Evolutionary conservation across 2,329 filamentous ascomycete species (phyloP).

Genomic region (Colletotrichum sp.): DNA sequence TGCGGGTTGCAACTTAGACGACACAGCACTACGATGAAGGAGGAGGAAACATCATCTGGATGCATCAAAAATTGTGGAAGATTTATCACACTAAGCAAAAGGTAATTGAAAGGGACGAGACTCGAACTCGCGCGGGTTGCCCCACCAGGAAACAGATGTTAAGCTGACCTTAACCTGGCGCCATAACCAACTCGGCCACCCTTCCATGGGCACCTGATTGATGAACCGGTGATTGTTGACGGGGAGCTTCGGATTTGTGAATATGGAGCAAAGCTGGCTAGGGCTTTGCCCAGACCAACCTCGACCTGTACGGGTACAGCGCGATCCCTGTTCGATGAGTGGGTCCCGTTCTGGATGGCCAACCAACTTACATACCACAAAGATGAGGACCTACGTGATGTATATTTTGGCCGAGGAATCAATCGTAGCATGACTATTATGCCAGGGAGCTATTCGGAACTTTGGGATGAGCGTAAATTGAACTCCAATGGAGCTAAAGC

Average conservation of each 20-base stretch:
- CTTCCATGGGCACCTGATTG: background rate
- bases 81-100: background rate
- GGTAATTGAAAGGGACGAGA: background rate
- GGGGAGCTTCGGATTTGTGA: rapidly evolving
- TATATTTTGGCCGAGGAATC: no score
- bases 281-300: background rate
- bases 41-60: background rate
- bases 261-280: background rate
- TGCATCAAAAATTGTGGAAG: background rate
- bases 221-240: background rate
- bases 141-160: background rate
- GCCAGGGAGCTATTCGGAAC: no score
- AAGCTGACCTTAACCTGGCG: conserved; percentile 1
- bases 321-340: no score
- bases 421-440: no score
- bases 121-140: background rate
- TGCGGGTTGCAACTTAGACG: background rate
- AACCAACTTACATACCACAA: background rate
- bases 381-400: no score
- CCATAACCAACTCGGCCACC: conserved; percentile 1
- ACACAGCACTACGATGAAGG: rapidly evolving
- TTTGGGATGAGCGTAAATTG: no score
- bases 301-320: no score
- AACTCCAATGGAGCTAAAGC: no score
- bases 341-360: background rate